A percentile compares a stretch with the other conserved stretches of the same genome.
These are phyloP conservation scores for Pleurotus pulmonarius DNA, from an alignment of 768 basidiomycete genomes.

Conservation along the genomic window DNA sequence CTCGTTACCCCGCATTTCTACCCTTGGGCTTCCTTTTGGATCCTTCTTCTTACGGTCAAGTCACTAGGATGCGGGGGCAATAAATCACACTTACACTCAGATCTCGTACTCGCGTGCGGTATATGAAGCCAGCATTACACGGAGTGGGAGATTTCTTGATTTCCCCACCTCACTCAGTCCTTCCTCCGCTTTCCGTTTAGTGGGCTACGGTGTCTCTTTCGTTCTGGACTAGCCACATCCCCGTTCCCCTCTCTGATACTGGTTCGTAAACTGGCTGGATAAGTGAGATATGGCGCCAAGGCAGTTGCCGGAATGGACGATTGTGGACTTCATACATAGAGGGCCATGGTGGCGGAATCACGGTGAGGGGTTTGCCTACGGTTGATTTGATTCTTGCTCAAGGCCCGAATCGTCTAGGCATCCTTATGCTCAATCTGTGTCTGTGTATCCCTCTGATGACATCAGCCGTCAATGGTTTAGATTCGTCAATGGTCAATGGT, in stretches of 20 bases:
- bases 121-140: constrained; percentile 9
- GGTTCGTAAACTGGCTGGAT: constrained; percentile 4
- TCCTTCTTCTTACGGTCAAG: constrained; percentile 2
- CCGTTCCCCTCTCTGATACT: background rate
- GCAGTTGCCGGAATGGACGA: constrained; percentile 44
- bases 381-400: background rate
- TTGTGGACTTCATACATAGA: constrained; percentile 56
- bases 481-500: constrained; percentile 64
- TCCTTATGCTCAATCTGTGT: constrained; percentile 54
- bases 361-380: constrained; percentile 29
- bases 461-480: constrained; percentile 62
- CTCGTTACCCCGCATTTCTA: constrained; percentile 9
- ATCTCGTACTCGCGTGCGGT: background rate
- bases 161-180: background rate
- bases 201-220: background rate
- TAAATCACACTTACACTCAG: background rate
- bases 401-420: constrained; percentile 32
- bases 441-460: constrained; percentile 63
- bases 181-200: background rate
- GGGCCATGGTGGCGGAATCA: constrained; percentile 62
- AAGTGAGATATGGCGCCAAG: constrained; percentile 14
- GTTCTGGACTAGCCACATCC: background rate
- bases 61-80: constrained; percentile 7
- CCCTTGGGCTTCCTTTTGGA: constrained; percentile 5
- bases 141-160: constrained; percentile 3